Evolutionary conservation across 257 asterid species (phyloP).

Genomic region (Gentiana dahurica): DNA sequence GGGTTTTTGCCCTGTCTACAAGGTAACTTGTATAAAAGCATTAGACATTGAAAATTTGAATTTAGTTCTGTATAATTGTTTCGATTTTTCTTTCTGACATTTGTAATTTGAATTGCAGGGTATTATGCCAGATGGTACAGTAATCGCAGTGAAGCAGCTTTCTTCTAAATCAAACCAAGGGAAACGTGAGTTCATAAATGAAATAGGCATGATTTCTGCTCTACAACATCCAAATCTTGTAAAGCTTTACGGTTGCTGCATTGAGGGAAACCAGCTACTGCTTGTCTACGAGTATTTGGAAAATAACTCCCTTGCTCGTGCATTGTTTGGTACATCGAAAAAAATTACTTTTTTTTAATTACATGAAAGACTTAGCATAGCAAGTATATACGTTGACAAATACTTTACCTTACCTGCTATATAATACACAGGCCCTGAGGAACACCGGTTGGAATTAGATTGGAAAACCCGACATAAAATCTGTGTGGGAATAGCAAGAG

Average conservation of each 20-base stretch:
- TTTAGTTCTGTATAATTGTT: too few species aligned
- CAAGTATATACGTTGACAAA: background rate
- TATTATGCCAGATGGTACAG: slow-evolving; percentile 39
- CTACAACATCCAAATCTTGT: slow-evolving; percentile 63
- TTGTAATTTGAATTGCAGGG: slow-evolving; percentile 26
- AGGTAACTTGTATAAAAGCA: too few species aligned
- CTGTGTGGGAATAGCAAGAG: slow-evolving; percentile 50
- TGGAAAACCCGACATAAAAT: slow-evolving; percentile 41
- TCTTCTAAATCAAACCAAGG: slow-evolving; percentile 43
- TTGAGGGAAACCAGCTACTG: slow-evolving; percentile 49
- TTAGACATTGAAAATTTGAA: too few species aligned
- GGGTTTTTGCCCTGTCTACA: too few species aligned
- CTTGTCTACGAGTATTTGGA: slow-evolving; percentile 67
- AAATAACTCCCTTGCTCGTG: slow-evolving; percentile 52
- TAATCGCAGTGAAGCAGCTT: too few species aligned
- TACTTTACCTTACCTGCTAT: background rate
- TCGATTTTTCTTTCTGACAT: too few species aligned
- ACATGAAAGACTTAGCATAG: background rate
- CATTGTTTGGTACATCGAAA: slow-evolving; percentile 33
- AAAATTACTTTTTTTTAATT: background rate
- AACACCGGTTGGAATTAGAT: slow-evolving; percentile 31
- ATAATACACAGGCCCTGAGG: slow-evolving; percentile 34
- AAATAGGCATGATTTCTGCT: slow-evolving; percentile 54
- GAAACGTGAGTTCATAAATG: slow-evolving; percentile 53
- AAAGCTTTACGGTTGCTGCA: slow-evolving; percentile 53